Evolutionary conservation across 1,139 yeast species (phyloP), one percentile per base, ranked within the genome.

Genomic region (Groenewaldozyma auringiensis): DNA sequence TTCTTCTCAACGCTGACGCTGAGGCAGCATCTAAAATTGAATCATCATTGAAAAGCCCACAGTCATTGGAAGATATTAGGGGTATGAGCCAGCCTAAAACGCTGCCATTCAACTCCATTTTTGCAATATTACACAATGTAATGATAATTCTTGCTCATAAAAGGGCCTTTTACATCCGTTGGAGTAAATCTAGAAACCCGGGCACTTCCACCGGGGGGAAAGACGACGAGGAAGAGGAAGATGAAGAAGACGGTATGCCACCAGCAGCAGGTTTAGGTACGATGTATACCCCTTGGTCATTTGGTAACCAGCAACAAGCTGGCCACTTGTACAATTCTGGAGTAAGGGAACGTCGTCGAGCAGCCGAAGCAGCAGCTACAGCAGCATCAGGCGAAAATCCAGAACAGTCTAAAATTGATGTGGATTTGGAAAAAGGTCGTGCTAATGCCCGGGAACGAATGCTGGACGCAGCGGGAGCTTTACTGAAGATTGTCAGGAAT

Each of bases 61-160:
- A 57, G 42, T 46, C 56, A 6, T 44, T 53, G 1, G 59, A 60
- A 22, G 21, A 14, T n/a, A 9, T 35, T 4, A 35, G 16, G 14
- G n/a, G 16, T 14, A 35, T 11, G 16, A 35, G 38, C 14, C 4
- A 8, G 9, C 11, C 21, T 4, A 14, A 14, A 20, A 35, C n/a
- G 21, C 6, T 35, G 16, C 60, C 61, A 6, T 42, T 50, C 32
- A 50, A 53, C 14, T 63, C 63, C 2, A 51, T 63, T 2, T 53
- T 57, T 22, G 64, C 66, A 11, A 45, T 63, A 32, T 50, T 63
- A 11, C 63, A 61, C 42, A 54, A 61, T 42, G 55, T 63, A 3
- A 57, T 65, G 4, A 53, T 59, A 17, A 59, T 63, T 36, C 48
- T 63, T 27, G 65, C 66, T 4, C 66, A 63, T 46, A 63, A 64